Evolutionary conservation across 257 asterid genomes (phyloP).

Genomic region (Ilex asprella): DNA sequence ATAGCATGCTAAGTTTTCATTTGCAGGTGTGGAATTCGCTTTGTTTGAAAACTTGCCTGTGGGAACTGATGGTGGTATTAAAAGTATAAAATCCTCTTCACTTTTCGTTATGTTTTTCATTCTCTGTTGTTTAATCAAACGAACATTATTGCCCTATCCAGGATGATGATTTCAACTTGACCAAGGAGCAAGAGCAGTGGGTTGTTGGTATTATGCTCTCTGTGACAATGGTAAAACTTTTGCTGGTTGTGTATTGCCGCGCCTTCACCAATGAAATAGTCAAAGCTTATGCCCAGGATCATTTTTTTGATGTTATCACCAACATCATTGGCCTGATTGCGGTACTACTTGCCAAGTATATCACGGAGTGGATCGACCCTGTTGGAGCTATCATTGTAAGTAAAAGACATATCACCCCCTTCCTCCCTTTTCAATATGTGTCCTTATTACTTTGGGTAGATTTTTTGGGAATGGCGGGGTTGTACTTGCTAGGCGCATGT

Average conservation of each 20-base stretch:
- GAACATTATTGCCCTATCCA: constrained; percentile 3
- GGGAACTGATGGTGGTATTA: too few relatives aligned
- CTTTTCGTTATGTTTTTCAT: background rate
- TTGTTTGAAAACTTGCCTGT: constrained; percentile 6
- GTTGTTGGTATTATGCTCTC: constrained; percentile 45
- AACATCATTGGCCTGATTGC: constrained; percentile 45
- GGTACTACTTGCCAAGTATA: constrained; percentile 39
- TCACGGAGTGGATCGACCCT: constrained; percentile 47
- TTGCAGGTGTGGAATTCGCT: background rate
- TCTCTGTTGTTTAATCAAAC: constrained; percentile 1
- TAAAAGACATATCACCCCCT: background rate
- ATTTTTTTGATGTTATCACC: constrained; percentile 48
- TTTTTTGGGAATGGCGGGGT: too few relatives aligned
- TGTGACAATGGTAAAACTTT: constrained; percentile 43
- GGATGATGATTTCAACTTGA: constrained; percentile 33
- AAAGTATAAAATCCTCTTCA: background rate
- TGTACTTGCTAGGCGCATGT: too few relatives aligned
- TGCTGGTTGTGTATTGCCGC: constrained; percentile 40
- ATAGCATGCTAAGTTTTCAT: background rate
- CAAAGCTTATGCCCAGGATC: constrained; percentile 53
- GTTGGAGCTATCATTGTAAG: constrained; percentile 56
- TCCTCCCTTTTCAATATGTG: too few relatives aligned
- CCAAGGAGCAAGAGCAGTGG: constrained; percentile 46
- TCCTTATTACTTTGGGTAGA: too few relatives aligned
- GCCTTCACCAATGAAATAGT: constrained; percentile 50